Evolutionary conservation across 2,329 filamentous ascomycete species (phyloP).

Genomic region (Diaporthe helianthi): DNA sequence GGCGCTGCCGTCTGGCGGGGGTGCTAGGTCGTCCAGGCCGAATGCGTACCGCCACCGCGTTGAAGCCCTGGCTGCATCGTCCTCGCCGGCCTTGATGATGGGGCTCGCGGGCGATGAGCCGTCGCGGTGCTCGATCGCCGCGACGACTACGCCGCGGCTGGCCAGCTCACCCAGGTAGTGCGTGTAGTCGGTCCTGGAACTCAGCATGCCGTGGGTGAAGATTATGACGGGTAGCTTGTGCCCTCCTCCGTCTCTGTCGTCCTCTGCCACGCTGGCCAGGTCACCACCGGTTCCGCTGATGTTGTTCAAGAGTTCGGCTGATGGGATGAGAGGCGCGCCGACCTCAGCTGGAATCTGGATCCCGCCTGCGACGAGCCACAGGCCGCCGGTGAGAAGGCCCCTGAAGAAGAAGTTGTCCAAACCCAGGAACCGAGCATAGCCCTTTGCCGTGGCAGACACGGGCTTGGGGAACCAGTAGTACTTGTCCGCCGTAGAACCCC

Average conservation of each 20-base stretch:
- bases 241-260: conserved; percentile 32
- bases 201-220: conserved; percentile 61
- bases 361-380: conserved; percentile 30
- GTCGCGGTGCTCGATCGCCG: conserved; percentile 59
- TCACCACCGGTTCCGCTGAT: not conserved
- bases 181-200: conserved; percentile 59
- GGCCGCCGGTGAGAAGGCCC: not conserved
- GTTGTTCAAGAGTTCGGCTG: not conserved
- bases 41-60: conserved; percentile 27
- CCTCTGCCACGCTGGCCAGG: not conserved
- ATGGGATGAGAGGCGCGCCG: conserved; percentile 26
- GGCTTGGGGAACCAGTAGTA: conserved; percentile 33
- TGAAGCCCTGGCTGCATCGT: no score
- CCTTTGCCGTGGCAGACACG: conserved; percentile 28
- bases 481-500: not conserved
- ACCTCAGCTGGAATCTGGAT: conserved; percentile 28
- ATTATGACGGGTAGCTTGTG: conserved; percentile 52
- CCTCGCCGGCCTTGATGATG: conserved; percentile 43
- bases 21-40: conserved; percentile 34
- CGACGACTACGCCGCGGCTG: conserved; percentile 56
- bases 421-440: conserved; percentile 31
- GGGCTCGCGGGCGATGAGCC: conserved; percentile 56
- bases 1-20: conserved; percentile 45
- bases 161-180: conserved; percentile 58
- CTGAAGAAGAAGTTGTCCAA: conserved; percentile 30